Evolutionary conservation across 202 grass and related monocot genomes (phyloP).

Genomic region (Hordeum pubiflorum): DNA sequence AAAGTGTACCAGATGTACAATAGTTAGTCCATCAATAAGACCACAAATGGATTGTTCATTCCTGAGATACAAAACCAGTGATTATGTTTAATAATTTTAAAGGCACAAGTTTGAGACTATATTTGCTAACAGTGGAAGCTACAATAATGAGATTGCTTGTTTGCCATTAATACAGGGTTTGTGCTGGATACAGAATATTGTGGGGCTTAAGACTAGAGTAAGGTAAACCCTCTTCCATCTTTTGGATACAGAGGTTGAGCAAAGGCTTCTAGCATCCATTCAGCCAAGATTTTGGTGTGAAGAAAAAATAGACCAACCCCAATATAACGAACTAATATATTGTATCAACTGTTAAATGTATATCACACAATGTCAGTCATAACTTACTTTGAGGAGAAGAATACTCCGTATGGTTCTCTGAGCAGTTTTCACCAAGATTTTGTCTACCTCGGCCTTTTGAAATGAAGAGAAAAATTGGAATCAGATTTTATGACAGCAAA

Average conservation of each 20-base stretch:
- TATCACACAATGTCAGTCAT: not conserved
- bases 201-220: not conserved
- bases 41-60: constrained; percentile 1
- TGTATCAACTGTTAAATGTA: not conserved
- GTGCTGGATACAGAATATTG: not conserved
- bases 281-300: not conserved
- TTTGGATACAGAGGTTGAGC: not conserved
- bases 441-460: constrained; percentile 38
- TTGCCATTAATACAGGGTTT: not conserved
- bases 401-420: constrained; percentile 19
- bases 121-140: not conserved
- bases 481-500: constrained; percentile 33
- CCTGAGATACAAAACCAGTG: not conserved
- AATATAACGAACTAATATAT: not conserved
- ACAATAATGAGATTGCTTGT: constrained; percentile 1
- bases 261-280: not conserved
- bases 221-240: not conserved
- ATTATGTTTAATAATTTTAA: not conserved
- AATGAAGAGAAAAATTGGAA: constrained; percentile 17
- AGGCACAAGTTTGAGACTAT: not conserved
- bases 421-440: constrained; percentile 37
- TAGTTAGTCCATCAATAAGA: constrained; percentile 19
- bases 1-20: constrained; percentile 15
- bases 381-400: constrained; percentile 58
- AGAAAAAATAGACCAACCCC: not conserved